phyloP scores from a whole-genome alignment of 306 rosid genomes.

The Phaseolus lunatus region DNA sequence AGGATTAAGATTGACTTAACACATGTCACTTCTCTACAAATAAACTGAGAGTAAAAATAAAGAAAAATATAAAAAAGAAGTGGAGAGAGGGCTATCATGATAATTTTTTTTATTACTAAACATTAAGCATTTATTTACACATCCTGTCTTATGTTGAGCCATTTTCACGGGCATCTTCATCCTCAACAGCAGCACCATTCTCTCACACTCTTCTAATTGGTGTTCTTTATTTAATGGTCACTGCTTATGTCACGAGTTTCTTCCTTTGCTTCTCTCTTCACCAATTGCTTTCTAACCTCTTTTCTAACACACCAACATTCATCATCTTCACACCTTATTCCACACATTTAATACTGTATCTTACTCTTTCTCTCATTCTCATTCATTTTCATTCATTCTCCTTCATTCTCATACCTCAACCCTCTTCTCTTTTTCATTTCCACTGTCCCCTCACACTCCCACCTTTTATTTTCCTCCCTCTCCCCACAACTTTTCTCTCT shows the following conservation, averaged over 20 bases:
- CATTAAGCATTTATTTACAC: neutral
- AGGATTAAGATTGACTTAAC: no score
- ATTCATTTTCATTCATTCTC: neutral
- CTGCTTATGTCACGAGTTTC: conserved; percentile 63
- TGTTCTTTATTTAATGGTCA: conserved; percentile 36
- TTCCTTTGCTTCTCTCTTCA: conserved; percentile 45
- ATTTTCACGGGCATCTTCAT: conserved; percentile 45
- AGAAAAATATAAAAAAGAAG: neutral
- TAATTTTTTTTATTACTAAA: neutral
- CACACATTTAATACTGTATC: conserved; percentile 31
- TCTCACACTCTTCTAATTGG: conserved; percentile 10
- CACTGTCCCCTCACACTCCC: neutral
- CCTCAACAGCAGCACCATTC: neutral
- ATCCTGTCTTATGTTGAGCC: conserved; percentile 48
- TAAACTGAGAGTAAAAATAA: neutral
- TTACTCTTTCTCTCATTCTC: conserved; percentile 15
- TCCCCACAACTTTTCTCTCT: neutral
- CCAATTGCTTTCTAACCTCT: conserved; percentile 38
- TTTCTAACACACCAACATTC: conserved; percentile 35
- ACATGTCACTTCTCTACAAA: no score
- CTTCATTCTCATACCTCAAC: no score
- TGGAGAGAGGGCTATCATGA: no score
- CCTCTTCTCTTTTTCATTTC: neutral
- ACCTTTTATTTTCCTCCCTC: neutral
- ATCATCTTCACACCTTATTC: conserved; percentile 39